Conservation (phyloP, 176 grass and related monocot genomes). For the Musa acuminata region DNA sequence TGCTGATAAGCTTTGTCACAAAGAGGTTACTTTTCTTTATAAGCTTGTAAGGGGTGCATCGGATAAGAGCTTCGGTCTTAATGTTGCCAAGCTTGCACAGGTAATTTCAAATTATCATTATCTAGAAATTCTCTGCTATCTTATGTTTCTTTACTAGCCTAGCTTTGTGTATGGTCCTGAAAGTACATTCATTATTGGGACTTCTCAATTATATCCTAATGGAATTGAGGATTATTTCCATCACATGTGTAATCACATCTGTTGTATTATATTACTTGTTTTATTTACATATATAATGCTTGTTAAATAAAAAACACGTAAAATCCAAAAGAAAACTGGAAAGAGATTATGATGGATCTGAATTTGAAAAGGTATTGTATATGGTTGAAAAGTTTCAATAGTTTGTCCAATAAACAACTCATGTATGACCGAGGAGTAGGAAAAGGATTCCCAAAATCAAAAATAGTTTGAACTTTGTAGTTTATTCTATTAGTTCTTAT, state of each 20-base stretch:
- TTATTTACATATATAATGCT: neutral
- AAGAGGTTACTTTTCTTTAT: conserved; percentile 90
- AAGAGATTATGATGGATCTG: no score
- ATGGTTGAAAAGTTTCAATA: no score
- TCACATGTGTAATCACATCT: neutral
- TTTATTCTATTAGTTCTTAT: no score
- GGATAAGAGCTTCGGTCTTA: conserved; percentile 93
- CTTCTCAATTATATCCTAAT: neutral
- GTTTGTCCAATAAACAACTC: no score
- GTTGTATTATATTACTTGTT: neutral
- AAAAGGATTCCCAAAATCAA: no score
- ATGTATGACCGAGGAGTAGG: no score
- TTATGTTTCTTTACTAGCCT: neutral
- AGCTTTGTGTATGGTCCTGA: neutral
- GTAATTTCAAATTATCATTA: conserved; percentile 35
- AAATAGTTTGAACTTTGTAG: no score
- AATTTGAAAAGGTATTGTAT: no score
- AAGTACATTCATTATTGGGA: neutral
- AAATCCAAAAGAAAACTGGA: no score
- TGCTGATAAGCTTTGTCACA: conserved; percentile 20
- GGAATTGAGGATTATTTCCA: no score
- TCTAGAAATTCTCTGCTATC: neutral
- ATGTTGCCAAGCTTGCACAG: conserved; percentile 88
- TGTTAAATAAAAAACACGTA: no score
- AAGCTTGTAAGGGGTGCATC: conserved; percentile 83